phyloP scores from a whole-genome alignment of 2,329 filamentous ascomycete species.

The Claviceps digitariae region DNA sequence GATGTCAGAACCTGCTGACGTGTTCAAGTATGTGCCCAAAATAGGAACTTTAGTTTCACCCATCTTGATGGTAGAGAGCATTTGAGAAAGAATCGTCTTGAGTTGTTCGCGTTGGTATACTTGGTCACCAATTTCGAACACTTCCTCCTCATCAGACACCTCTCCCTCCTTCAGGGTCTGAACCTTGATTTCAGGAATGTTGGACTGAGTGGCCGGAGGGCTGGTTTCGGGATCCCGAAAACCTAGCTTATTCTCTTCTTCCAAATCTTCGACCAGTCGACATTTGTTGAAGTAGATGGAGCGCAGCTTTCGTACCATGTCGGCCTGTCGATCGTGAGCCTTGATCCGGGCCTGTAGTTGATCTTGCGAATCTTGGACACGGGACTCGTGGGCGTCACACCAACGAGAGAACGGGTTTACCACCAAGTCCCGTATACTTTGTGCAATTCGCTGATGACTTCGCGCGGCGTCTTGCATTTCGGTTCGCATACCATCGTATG shows the following conservation, averaged over 20 bases:
- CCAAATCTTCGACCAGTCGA: slow-evolving; percentile 83
- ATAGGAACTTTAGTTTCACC: slow-evolving; percentile 93
- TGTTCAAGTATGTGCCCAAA: slow-evolving; percentile 87
- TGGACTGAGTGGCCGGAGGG: slow-evolving; percentile 39
- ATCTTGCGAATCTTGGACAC: slow-evolving; percentile 88
- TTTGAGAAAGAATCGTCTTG: slow-evolving; percentile 78
- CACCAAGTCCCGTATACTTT: slow-evolving; percentile 91
- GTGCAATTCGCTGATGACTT: slow-evolving; percentile 89
- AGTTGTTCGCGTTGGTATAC: slow-evolving; percentile 73
- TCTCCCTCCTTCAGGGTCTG: slow-evolving; percentile 51
- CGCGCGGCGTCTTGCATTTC: slow-evolving; percentile 87
- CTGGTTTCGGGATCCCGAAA: slow-evolving; percentile 77
- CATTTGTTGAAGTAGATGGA: slow-evolving; percentile 99
- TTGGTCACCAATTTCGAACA: slow-evolving; percentile 83
- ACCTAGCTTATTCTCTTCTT: slow-evolving; percentile 96
- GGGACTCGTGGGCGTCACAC: slow-evolving; percentile 87
- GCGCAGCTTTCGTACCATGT: slow-evolving; percentile 80
- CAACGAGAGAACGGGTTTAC: slow-evolving; percentile 88
- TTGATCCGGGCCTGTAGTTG: slow-evolving; percentile 86
- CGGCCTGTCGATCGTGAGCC: slow-evolving; percentile 81
- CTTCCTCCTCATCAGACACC: slow-evolving; percentile 56
- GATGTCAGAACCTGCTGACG: slow-evolving; percentile 81
- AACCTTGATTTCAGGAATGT: slow-evolving; percentile 78
- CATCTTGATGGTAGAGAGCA: slow-evolving; percentile 75
- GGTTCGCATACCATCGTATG: slow-evolving; percentile 80